These are phyloP conservation scores for Nitzschia sp. DNA, from an alignment of 108 stramenopile genomes.

Conservation along the genomic window DNA sequence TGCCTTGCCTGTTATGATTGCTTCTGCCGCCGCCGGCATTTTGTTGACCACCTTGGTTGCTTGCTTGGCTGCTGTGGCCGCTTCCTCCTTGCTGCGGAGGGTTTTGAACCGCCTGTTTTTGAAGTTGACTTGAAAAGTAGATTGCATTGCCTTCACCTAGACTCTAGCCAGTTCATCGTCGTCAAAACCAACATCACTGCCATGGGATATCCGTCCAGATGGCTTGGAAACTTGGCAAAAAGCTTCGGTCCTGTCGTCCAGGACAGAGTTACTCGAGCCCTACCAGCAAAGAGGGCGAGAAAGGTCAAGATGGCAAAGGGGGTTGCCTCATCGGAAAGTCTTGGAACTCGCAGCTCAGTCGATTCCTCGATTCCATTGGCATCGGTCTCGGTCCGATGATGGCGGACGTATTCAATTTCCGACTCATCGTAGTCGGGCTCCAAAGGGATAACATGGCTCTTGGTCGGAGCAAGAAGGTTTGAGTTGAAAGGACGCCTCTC, in stretches of 20 bases:
- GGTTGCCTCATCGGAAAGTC: not conserved
- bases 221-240: constrained; percentile 1
- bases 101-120: too few species aligned
- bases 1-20: not conserved
- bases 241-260: not conserved
- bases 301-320: too few species aligned
- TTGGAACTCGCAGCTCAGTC: too few species aligned
- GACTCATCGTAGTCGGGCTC: too few species aligned
- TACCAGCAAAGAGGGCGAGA: not conserved
- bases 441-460: not conserved
- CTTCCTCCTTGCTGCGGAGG: too few species aligned
- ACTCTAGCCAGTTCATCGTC: too few species aligned
- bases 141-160: too few species aligned
- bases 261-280: not conserved
- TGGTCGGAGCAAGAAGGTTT: not conserved
- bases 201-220: too few species aligned
- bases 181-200: too few species aligned
- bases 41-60: not conserved
- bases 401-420: not conserved
- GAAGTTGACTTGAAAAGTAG: too few species aligned
- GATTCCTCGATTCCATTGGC: not conserved
- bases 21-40: not conserved
- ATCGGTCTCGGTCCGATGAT: not conserved
- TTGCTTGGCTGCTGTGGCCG: not conserved
- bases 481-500: not conserved